Evolutionary conservation across 345 rosid species (phyloP), one percentile per base, ranked within the genome.

Genomic region (Cardamine occulta): DNA sequence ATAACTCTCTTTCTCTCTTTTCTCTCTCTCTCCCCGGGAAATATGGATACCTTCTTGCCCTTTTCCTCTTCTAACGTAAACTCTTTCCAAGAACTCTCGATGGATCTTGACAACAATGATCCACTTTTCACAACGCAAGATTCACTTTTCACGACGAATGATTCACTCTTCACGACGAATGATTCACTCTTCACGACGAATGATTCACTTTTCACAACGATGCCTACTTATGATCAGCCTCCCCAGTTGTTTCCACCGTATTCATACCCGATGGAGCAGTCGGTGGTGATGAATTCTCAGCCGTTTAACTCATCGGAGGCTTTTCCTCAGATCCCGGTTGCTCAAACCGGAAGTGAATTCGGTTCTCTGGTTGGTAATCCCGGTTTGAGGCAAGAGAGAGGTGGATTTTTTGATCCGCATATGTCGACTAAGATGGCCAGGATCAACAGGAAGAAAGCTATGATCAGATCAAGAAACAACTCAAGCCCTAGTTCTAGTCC

Each of bases 391-490:
- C 68, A 75, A 6, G 75, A 63, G 24, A 56, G 67, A 49, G 18
- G 80, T 57, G 79, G 72, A 3, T 44, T 13, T 57, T 14, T 48
- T 47, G 84, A 85, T 68, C 86, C 91, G 6, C 73, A 73, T 5
- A 82, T 5, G 56, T 82, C 88, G 1, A 89, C 88, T 1, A 89
- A 84, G 86, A 19, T 84, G 48, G 96, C 93, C 0, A 85, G 95
- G 82, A 85, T 75, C 48, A 84, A 81, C 52, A 63, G 98, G 63
- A 93, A 84, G 75, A 69, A 84, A n/a, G 96, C 95, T 6, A 84
- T 90, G 65, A 88, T 81, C 18, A 85, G 79, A 76, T 74, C 81
- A 66, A 84, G 80, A 69, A 80, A 9, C 57, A 72, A 83, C 65
- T 44, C 79, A 56, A 56, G 55, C 68, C 62, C 79, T 68, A 80